These are phyloP conservation scores for Claviceps monticola DNA, from an alignment of 2,329 filamentous ascomycete genomes.

Conservation along the genomic window DNA sequence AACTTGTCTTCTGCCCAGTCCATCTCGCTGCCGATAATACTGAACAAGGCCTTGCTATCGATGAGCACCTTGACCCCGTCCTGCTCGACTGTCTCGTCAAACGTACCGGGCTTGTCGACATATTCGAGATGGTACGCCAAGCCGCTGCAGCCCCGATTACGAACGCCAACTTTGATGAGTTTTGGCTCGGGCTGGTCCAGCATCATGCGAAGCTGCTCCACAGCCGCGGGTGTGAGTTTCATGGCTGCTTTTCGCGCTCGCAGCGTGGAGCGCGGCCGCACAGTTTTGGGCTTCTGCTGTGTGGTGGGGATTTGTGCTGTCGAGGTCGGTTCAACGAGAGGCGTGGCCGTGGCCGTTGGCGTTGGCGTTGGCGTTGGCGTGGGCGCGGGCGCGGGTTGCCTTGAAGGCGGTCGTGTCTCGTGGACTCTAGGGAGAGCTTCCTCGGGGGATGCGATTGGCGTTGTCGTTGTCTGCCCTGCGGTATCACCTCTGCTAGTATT, in stretches of 20 bases:
- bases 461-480: conserved; percentile 28
- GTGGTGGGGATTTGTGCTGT: neutral
- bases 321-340: conserved; percentile 7
- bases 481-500: conserved; percentile 28
- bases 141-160: conserved; percentile 87
- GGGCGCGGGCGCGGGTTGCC: conserved; percentile 13
- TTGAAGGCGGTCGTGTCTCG: conserved; percentile 32
- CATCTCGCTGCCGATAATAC: conserved; percentile 98
- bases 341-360: conserved; percentile 6
- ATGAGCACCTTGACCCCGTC: conserved; percentile 93
- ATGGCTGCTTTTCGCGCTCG: conserved; percentile 79
- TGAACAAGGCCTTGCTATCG: conserved; percentile 93
- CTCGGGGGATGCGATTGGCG: conserved; percentile 30
- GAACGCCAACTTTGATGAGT: conserved; percentile 86
- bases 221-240: conserved; percentile 66
- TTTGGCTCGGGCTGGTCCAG: conserved; percentile 80
- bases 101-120: conserved; percentile 74
- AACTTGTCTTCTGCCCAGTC: conserved; percentile 96
- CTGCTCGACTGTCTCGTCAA: conserved; percentile 89
- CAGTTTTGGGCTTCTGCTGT: conserved; percentile 39
- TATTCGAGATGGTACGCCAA: conserved; percentile 90
- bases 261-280: conserved; percentile 21
- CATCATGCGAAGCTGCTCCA: conserved; percentile 62
- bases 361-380: conserved; percentile 2
- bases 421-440: conserved; percentile 33